Conservation (phyloP, 1,284 basidiomycete genomes). For the Anthracocystis panici-leucophaei region DNA sequence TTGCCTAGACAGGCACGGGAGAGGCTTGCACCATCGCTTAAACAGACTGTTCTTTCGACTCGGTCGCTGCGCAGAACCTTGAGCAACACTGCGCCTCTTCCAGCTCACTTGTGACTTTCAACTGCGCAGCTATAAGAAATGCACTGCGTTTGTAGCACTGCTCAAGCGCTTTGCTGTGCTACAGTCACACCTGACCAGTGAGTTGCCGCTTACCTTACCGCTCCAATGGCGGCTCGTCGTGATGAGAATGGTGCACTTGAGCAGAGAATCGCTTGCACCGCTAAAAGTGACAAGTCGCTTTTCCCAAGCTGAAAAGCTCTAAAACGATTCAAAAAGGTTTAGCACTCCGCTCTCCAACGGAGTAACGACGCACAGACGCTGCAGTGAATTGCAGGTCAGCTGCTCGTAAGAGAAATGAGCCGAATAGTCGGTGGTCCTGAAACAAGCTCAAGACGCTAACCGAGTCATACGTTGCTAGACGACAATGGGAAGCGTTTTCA, state of each 20-base stretch:
- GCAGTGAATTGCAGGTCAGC: too few relatives aligned
- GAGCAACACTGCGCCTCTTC: neutral
- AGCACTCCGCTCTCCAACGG: constrained; percentile 5
- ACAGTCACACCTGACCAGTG: too few relatives aligned
- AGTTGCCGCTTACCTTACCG: too few relatives aligned
- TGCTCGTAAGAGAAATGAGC: neutral
- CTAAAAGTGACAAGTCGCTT: constrained; percentile 5
- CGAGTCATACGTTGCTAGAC: too few relatives aligned
- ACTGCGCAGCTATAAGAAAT: too few relatives aligned
- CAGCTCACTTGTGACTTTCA: too few relatives aligned
- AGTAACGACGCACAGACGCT: too few relatives aligned
- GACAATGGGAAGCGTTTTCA: neutral
- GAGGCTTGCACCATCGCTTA: neutral
- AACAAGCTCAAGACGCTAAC: too few relatives aligned
- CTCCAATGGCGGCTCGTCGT: too few relatives aligned
- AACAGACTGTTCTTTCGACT: neutral
- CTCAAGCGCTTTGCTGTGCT: too few relatives aligned
- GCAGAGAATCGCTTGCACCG: neutral
- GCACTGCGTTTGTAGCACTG: too few relatives aligned
- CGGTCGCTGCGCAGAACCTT: neutral
- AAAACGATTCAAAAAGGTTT: neutral
- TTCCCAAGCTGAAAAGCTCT: neutral
- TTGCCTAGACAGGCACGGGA: constrained; percentile 3
- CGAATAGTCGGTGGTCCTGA: constrained; percentile 8
- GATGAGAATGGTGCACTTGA: neutral